Evolutionary conservation across 2,329 filamentous ascomycete species (phyloP), one percentile per base, ranked within the genome.

Genomic region (Fusarium tjaetaba): DNA sequence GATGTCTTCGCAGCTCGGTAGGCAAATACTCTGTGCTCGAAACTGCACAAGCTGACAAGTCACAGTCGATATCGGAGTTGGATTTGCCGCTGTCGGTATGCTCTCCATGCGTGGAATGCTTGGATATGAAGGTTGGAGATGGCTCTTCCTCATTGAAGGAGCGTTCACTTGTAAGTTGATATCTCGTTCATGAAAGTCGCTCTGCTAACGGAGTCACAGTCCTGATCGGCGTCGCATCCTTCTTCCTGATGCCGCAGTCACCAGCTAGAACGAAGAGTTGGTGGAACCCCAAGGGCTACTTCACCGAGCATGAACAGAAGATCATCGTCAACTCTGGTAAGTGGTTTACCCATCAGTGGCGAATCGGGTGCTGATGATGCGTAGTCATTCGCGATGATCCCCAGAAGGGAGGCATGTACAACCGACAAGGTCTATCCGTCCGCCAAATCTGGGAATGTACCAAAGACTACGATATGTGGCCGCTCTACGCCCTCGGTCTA

Each of bases 91-190:
- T 1, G 51, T 55, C 61, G 88, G 88, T 14, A 85, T 91, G 26
- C 73, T 91, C 3, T 86, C 86, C 10, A 84, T 89, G 78, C 83
- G 87, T 36, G 88, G 88, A n/a, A 75, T 85, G 45, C 80, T 86
- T 41, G 85, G 85, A 1, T 83, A 87, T 65, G 86, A 84, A 61
- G 89, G 89, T 5, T 91, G 89, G 88, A 81, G 87, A 36, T 89
- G 88, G 87, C 77, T 89, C 16, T 90, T 89, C 63, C 78, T 83
- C 11, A 79, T 83, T 16, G 81, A 83, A 36, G 14, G 76, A 9
- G 61, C 75, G 5, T 77, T 81, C 32, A 55, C 51, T 2, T 55
- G 34, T 41, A 30, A 0, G 51, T 28, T 39, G 20, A 28, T 1
- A 10, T n/a, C 20, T 10, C 4, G 2, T 18, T 2, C 8, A 0